Base-by-base conservation (phyloP, 495 filamentous ascomycete genomes). In the Xylaria acuta region DNA sequence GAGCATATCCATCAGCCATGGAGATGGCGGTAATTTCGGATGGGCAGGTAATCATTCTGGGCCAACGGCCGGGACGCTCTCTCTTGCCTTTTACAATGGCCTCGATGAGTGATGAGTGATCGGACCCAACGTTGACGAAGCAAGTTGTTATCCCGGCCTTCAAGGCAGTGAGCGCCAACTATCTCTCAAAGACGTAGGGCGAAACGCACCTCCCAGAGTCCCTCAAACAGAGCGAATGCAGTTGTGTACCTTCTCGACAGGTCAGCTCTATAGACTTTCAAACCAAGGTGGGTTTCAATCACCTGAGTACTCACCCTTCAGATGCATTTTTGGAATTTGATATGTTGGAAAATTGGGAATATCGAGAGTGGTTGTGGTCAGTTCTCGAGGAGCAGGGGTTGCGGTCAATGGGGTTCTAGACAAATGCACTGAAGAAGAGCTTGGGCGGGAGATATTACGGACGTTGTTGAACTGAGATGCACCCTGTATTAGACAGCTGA, bases 1-100 rank as follows among this genome's bases (percentile, higher is more conserved):
- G 91, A 36, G 92, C 92, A 75, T 92, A 93, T 43, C 91, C 92
- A 75, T 94, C 92, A 5, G 92, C 92, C 88, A 92, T 92, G 32
- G 92, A 93, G n/a, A 94, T 86, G 47, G 92, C 92, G 3, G 67
- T 72, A 74, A 88, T 83, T 74, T 93, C 91, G 73, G 92, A 92
- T 25, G 91, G 92, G 77, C 92, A 93, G 43, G 92, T 94, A 70
- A 94, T 90, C 54, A 93, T 92, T 63, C 81, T 88, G 25, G 92
- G 92, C 78, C 93, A 94, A n/a, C 69, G 20, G 34, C 70, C 40
- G 9, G 77, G 75, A 1, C 72, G 76, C 63, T 84, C 81, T 66
- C 81, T 74, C 68, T 92, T 89, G 27, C 90, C 92, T 77, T 92
- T 92, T 49, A 92, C 89, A 75, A 94, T 93, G 3, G 91, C 90